These are phyloP conservation scores for Phanerochaete carnosa DNA, from an alignment of 768 basidiomycete genomes.

Conservation along the genomic window DNA sequence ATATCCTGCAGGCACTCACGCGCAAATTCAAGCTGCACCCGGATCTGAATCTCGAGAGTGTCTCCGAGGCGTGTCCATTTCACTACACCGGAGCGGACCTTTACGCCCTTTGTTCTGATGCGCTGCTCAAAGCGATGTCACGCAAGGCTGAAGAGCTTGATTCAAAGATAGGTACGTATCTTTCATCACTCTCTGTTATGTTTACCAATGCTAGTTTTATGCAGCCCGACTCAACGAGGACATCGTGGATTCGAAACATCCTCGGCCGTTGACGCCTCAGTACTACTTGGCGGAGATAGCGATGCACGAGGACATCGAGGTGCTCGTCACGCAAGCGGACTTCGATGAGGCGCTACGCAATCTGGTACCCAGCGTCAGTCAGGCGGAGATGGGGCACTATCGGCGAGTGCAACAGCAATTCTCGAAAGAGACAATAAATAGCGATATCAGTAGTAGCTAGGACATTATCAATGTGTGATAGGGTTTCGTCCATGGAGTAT, in stretches of 20 bases:
- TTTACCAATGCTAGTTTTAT: not conserved
- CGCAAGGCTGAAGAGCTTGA: conserved; percentile 82
- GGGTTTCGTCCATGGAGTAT: no score
- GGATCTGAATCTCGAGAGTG: conserved; percentile 50
- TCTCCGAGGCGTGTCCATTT: conserved; percentile 81
- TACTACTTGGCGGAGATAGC: conserved; percentile 89
- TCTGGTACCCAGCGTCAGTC: conserved; percentile 79
- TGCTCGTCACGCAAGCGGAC: conserved; percentile 73
- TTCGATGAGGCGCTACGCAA: conserved; percentile 71
- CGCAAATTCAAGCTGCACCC: conserved; percentile 85
- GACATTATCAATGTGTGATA: no score
- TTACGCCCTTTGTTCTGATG: conserved; percentile 96
- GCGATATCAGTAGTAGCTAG: not conserved
- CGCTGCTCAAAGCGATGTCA: conserved; percentile 93
- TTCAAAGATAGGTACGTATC: conserved; percentile 56
- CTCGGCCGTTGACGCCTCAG: conserved; percentile 77
- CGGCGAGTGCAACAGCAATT: conserved; percentile 67
- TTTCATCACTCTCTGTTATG: not conserved
- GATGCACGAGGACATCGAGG: conserved; percentile 58
- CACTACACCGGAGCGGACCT: conserved; percentile 98
- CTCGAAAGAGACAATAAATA: conserved; percentile 37
- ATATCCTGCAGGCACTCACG: conserved; percentile 87
- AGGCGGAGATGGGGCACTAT: conserved; percentile 86
- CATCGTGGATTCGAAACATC: conserved; percentile 42
- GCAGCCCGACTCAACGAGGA: conserved; percentile 39